phyloP scores from a whole-genome alignment of 1,139 yeast species.

The Hyphopichia buzzinii region DNA sequence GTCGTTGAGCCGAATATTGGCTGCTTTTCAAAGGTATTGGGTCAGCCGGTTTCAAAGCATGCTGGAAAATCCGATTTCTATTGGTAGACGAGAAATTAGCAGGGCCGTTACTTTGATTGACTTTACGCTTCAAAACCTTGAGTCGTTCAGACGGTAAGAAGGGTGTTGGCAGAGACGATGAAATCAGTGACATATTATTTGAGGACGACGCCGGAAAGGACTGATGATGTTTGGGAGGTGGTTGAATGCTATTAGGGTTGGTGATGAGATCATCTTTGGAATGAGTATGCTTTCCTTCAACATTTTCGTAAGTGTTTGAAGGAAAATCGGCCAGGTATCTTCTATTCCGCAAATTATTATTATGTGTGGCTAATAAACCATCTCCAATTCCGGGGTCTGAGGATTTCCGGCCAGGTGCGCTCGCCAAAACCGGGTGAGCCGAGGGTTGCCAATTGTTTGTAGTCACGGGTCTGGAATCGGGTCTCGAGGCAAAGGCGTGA shows the following conservation, averaged over 20 bases:
- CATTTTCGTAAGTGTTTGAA: not conserved
- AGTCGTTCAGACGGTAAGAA: slow-evolving; percentile 28
- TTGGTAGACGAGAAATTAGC: not conserved
- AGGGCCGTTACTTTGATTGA: slow-evolving; percentile 6
- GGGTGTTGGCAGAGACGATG: slow-evolving; percentile 5
- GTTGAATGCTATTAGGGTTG: slow-evolving; percentile 4
- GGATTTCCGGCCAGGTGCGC: not conserved
- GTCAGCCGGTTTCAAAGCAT: slow-evolving; percentile 22
- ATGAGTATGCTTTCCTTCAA: not conserved
- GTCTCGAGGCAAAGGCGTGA: not conserved
- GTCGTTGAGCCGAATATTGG: too few species aligned
- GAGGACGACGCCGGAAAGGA: not conserved
- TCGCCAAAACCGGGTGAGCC: too few species aligned
- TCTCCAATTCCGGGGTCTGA: not conserved
- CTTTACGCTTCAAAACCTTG: slow-evolving; percentile 23
- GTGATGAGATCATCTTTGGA: not conserved
- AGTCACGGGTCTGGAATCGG: not conserved
- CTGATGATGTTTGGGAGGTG: slow-evolving; percentile 6
- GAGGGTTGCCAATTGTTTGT: not conserved
- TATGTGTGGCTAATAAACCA: not conserved
- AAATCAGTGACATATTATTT: slow-evolving; percentile 3
- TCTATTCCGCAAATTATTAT: not conserved
- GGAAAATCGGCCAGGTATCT: slow-evolving; percentile 1
- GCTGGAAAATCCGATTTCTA: slow-evolving; percentile 11
- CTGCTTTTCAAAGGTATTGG: slow-evolving; percentile 16